phyloP scores from a whole-genome alignment of 805 yeast genomes.

The Sugiyamaella valdiviana region DNA sequence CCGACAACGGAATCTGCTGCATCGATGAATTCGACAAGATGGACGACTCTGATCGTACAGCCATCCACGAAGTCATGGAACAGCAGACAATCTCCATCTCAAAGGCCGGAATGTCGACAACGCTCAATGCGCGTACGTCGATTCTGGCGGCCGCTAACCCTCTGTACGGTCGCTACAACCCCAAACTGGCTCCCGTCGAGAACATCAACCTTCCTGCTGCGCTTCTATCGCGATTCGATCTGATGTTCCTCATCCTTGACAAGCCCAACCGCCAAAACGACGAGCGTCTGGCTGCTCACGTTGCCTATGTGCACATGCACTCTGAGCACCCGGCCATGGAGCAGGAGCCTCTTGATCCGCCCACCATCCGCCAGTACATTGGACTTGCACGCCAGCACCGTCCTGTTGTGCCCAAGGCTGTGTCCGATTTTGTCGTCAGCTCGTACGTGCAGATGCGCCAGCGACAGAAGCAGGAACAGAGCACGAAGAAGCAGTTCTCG shows the following conservation, averaged over 20 bases:
- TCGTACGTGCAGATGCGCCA: conserved; percentile 89
- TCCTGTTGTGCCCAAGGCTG: conserved; percentile 77
- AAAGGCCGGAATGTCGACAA: conserved; percentile 95
- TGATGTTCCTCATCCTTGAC: conserved; percentile 80
- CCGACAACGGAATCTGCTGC: conserved; percentile 97
- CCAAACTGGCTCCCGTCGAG: conserved; percentile 83
- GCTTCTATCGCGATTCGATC: conserved; percentile 86
- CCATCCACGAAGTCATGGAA: conserved; percentile 99
- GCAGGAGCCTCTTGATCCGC: conserved; percentile 69
- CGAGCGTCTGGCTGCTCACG: conserved; percentile 85
- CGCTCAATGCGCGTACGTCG: conserved; percentile 91
- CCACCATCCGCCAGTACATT: conserved; percentile 79
- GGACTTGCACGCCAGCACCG: conserved; percentile 77
- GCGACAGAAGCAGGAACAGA: conserved; percentile 72
- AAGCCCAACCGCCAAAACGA: conserved; percentile 74
- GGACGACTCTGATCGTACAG: conserved; percentile 96
- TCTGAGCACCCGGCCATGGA: conserved; percentile 71
- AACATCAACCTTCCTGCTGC: conserved; percentile 97
- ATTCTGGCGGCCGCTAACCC: conserved; percentile 99
- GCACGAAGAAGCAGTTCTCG: conserved; percentile 67
- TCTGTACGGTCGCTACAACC: conserved; percentile 87
- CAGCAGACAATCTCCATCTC: conserved; percentile 97
- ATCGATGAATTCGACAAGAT: conserved; percentile 98
- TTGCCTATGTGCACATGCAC: conserved; percentile 92
- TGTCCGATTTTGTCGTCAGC: conserved; percentile 80